Base-by-base conservation (phyloP, 2,329 filamentous ascomycete genomes). In the Trichoderma citrinoviride region DNA sequence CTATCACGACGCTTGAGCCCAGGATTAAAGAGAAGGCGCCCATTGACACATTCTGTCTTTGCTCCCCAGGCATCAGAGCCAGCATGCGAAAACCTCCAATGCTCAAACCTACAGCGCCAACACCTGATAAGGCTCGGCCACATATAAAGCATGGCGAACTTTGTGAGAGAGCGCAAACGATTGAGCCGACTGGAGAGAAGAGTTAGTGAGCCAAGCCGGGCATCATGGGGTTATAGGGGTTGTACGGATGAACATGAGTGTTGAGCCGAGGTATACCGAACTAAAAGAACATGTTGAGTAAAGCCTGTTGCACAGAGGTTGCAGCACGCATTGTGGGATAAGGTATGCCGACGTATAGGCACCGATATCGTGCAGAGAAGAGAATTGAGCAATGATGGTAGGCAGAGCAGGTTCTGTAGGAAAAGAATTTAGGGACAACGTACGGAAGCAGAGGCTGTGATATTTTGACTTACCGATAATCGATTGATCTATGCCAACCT, bases 51-150 rank as follows among this genome's bases (percentile, higher is more conserved):
- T 61, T 61, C 25, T 61, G 57, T 10, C 41, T 29, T 14, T 37
- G 49, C 5, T 40, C 21, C 19, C 23, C 57, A n/a, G 57, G 57
- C 29, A 61, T 37, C 19, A 61, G 23, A 37, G 57, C 57, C 7
- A 61, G 57, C 40, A 61, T 44, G 7, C 57, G 43, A 46, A 61
- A 61, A 7, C 57, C 57, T 23, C 57, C 57, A n/a, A 61, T 29
- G n/a, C 57, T 61, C 29, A 61, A 37, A 8, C 57, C 57, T 21
- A 61, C 57, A 37, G 57, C 40, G 10, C 57, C 57, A 5, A 61
- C 8, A 8, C 57, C 57, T 8, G 57, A 49, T 1, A 61, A 19
- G 25, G 57, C 57, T 21, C 57, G 41, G 12, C 57, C 57, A n/a
- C 57, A 47, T 3, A 61, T 61, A 6, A 61, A 50, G 5, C 44